Percentiles rank a stretch among this genome's conserved stretches.
These are phyloP conservation scores for Saccharum officinarum DNA, from an alignment of 176 grass and related monocot genomes.

Conservation along the genomic window DNA sequence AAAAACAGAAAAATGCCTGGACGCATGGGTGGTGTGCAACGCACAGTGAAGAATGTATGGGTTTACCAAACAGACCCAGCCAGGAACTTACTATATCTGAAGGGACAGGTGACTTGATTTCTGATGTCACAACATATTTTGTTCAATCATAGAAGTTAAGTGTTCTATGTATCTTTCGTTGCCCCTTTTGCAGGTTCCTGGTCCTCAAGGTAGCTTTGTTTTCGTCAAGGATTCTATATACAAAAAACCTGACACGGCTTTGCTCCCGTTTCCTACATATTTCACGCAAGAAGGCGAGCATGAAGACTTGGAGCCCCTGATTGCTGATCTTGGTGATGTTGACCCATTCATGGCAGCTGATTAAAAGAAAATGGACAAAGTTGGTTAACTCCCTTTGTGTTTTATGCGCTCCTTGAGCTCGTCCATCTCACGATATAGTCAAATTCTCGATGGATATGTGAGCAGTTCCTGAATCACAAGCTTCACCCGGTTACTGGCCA, in stretches of 20 bases:
- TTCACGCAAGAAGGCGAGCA: constrained; percentile 60
- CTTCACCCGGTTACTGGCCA: constrained; percentile 19
- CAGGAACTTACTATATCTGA: constrained; percentile 94
- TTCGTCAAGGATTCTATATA: constrained; percentile 88
- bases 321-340: constrained; percentile 72
- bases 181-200: constrained; percentile 68
- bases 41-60: constrained; percentile 96
- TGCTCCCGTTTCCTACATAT: constrained; percentile 88
- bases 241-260: constrained; percentile 76
- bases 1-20: constrained; percentile 98
- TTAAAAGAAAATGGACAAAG: constrained; percentile 41
- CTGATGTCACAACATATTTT: neutral
- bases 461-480: constrained; percentile 26
- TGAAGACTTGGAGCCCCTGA: constrained; percentile 50
- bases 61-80: constrained; percentile 92
- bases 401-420: constrained; percentile 35
- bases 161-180: constrained; percentile 5
- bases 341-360: constrained; percentile 92
- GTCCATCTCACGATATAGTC: constrained; percentile 6
- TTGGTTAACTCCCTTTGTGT: neutral
- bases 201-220: constrained; percentile 91
- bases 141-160: neutral
- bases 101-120: constrained; percentile 74
- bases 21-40: constrained; percentile 87
- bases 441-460: constrained; percentile 37